Conservation (phyloP, 371 early-diverging fungal genomes). For the Fennellomyces sp. region DNA sequence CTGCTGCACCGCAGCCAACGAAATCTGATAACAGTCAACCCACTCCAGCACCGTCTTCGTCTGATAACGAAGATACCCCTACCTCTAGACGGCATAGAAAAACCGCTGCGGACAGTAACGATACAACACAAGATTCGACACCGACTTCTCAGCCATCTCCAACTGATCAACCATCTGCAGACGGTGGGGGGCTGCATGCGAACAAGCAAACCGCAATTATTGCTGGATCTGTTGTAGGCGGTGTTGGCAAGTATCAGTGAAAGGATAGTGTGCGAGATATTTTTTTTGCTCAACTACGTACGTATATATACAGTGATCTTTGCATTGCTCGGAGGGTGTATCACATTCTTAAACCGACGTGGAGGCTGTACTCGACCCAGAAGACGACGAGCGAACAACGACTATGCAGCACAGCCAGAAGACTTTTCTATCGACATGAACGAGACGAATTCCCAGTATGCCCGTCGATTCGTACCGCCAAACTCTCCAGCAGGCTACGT, state of each 20-base stretch:
- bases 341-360: constrained; percentile 39
- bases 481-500: constrained; percentile 11
- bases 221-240: constrained; percentile 39
- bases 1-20: not conserved
- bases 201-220: constrained; percentile 25
- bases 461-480: constrained; percentile 21
- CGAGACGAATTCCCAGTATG: constrained; percentile 24
- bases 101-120: not conserved
- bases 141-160: not conserved
- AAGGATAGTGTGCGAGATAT: not conserved
- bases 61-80: not conserved
- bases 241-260: constrained; percentile 30
- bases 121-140: constrained; percentile 2
- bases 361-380: constrained; percentile 13
- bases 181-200: not conserved
- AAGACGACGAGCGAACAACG: not conserved
- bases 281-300: not conserved
- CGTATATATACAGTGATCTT: constrained; percentile 23
- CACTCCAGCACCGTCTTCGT: not conserved
- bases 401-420: constrained; percentile 26
- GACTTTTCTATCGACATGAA: constrained; percentile 40
- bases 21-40: not conserved
- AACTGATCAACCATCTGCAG: not conserved
- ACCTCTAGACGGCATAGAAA: not conserved
- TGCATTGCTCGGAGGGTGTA: constrained; percentile 38